Base-by-base conservation (phyloP, 1,284 basidiomycete species). In the Mycena sp. region DNA sequence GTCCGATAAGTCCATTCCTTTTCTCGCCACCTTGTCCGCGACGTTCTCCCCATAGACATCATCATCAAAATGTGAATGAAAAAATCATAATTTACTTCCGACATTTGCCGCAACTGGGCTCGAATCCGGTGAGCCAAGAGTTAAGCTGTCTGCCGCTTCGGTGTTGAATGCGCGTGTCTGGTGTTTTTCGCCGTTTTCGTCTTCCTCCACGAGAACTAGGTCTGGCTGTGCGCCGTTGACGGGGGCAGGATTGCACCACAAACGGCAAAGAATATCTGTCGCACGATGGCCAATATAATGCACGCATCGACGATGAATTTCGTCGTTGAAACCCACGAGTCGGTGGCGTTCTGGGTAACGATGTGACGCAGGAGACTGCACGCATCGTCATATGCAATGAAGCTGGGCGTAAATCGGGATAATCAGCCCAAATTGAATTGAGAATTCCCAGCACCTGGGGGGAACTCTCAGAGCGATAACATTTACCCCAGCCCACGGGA, bases 201-300 rank as follows among this genome's bases (percentile, higher is more conserved):
- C 71, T 21, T 41, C 37, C 32, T 65, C 52, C 3, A 53, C 37
- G 16, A 72, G 11, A 10, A 76, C 59, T 1, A 76, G 58, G 67
- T 76, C 73, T 7, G 73, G 73, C 40, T 74, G 72, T 5, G 71
- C 71, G 4, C 75, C 74, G 69, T 76, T 68, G 19, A 51, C 50
- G 9, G 74, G 74, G 40, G 73, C 71, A 6, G 74, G 75, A 67
- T 76, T 76, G 48, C 75, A 76, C 62, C 71, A 71, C n/a, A 60
- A 49, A 7, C 73, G 63, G 63, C 74, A 76, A 3, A 72, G 54
- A 28, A 58, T 30, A 41, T 40, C 32, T 23, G 62, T 56, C 9
- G 51, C 59, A 16, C 59, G 25, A 29, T 65, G 63, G 30, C 61
- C 61, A 32, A 61, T 65, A 32, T 65, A 65, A 55, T 65, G 63